phyloP scores from a whole-genome alignment of 768 basidiomycete species.

The Russula brevipes region DNA sequence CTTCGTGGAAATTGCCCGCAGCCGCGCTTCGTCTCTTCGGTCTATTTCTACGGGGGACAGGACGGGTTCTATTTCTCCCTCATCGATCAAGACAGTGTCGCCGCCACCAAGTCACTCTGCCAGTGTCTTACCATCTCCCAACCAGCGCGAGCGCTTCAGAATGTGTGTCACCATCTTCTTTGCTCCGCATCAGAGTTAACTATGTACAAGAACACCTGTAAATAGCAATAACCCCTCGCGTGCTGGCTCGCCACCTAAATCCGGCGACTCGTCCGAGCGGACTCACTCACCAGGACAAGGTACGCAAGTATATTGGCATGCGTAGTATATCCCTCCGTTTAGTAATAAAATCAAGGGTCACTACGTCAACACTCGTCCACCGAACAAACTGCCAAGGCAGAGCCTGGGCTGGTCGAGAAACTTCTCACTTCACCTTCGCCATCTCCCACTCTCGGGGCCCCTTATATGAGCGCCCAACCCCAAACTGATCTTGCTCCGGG shows the following conservation, averaged over 20 bases:
- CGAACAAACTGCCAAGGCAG: background rate
- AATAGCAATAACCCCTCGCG: background rate
- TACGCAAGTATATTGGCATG: background rate
- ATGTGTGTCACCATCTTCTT: slow-evolving; percentile 5
- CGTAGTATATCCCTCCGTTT: background rate
- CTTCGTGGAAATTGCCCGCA: background rate
- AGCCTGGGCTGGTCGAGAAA: background rate
- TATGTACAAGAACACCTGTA: background rate
- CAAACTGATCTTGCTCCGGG: background rate
- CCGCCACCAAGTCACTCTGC: slow-evolving; percentile 1
- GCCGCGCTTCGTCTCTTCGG: slow-evolving; percentile 5
- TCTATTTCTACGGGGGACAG: background rate
- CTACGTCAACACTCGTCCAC: background rate
- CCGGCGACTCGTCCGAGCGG: background rate
- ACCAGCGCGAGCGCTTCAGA: slow-evolving; percentile 12
- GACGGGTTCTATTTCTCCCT: background rate
- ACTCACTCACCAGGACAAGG: slow-evolving; percentile 6
- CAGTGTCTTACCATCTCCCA: background rate
- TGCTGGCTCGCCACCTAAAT: background rate
- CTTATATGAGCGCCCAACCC: background rate
- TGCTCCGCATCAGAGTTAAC: background rate
- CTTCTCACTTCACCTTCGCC: background rate
- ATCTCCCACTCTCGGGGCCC: background rate
- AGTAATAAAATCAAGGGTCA: slow-evolving; percentile 1
- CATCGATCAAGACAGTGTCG: slow-evolving; percentile 14